Base-by-base conservation (phyloP, 768 basidiomycete genomes). In the Dioszegia hungarica region DNA sequence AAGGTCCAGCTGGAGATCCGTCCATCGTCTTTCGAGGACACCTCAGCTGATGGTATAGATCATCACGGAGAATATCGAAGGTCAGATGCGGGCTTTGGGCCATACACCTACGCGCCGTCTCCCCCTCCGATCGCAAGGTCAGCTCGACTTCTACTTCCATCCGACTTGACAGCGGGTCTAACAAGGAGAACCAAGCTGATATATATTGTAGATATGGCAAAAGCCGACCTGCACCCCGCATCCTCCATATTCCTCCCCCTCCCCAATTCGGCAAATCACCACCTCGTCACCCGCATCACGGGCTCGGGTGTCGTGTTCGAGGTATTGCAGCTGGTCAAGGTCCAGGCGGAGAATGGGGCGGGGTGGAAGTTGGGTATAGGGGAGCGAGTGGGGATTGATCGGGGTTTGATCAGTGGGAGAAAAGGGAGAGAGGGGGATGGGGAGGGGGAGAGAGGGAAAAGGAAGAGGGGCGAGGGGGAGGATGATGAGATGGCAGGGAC, bases 71-170 rank as follows among this genome's bases (percentile, higher is more conserved):
- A 80, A 86, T 15, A 83, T 86, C 10, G 89, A 92, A 72, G 86
- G 88, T 73, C 91, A 90, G 68, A 86, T n/a, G 83, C 79, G 60
- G 86, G 64, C 89, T 66, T 82, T 93, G 10, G 91, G 91, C n/a
- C 76, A 91, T 38, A 84, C 85, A 70, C 84, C 82, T 55, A 87
- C 83, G 75, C 83, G 85, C 15, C 75, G 80, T 24, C 83, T 89
- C 33, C 86, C 88, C 63, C 84, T 92, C 59, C 71, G 79, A 1
- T 79, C 73, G 33, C 83, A 86, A 67, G 88, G 89, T 88, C 24
- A 36, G 75, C 54, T 41, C 45, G 0, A 38, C 6, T 39, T 20
- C 12, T 8, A 11, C 10, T 22, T 54, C 20, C 38, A n/a, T n/a
- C n/a, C n/a, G n/a, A n/a, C n/a, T n/a, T n/a, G n/a, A n/a, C n/a